Base-by-base conservation (phyloP, 805 yeast species). In the Candida silvicultrix region DNA sequence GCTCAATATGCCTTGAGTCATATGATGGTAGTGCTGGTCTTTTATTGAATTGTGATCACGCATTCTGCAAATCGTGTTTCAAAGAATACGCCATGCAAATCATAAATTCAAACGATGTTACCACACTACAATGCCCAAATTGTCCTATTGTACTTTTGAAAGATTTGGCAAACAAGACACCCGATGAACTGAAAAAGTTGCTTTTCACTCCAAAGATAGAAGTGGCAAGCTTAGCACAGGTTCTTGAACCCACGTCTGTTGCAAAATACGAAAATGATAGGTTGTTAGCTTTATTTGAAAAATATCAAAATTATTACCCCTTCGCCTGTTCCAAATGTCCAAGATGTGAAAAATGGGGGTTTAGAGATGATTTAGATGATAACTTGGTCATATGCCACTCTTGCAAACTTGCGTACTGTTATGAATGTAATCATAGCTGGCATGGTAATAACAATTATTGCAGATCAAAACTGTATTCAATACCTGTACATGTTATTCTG, bases 111-210 rank as follows among this genome's bases (percentile, higher is more conserved):
- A 85, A 83, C 4, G 75, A 74, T 32, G 67, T 78, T 5, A 69
- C 69, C 16, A 72, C 65, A 40, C 64, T 81, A 2, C 80, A 79
- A 56, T 81, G 87, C 53, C 85, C 86, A 1, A 71, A 78, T 40
- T 75, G 73, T 51, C 58, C 62, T 1, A 55, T 50, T n/a, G 40
- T 46, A 5, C 52, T 53, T 7, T 32, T 55, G 9, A 52, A 57
- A 12, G 37, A 62, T n/a, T 39, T 54, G 9, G 39, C 42, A 0
- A 49, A 42, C 1, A 56, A 63, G 32, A 53, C 63, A 25, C 59
- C 66, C 29, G 31, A 49, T 1, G 59, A 61, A 16, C 63, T 76
- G 47, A 70, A 69, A 45, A 46, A 47, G 2, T 51, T 58, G 3
- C 54, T 78, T 29, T 73, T 81, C 51, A 59, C 64, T 2, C 70